Base-by-base conservation (phyloP, 345 rosid genomes). In the Eucalyptus curtisii region DNA sequence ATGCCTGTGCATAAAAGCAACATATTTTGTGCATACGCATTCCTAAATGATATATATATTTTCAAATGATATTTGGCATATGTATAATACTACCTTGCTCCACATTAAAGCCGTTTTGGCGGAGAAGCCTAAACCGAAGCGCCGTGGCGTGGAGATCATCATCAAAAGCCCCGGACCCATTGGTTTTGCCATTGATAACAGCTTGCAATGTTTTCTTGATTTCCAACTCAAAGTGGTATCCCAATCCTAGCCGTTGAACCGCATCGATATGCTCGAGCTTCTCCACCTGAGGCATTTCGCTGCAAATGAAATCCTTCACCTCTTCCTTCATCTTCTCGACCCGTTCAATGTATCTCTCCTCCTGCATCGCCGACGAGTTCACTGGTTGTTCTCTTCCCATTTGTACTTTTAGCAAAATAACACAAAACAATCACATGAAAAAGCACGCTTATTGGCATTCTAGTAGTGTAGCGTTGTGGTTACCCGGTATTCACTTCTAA, bases 171-270 rank as follows among this genome's bases (percentile, higher is more conserved):
- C 49, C 13, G 15, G 42, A 37, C 6, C 16, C 5, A 15, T 53
- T 25, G 4, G 16, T 27, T 30, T 7, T 8, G 33, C 64, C 55
- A 4, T 80, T 15, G 49, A 11, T 5, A n/a, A 90, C 7, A 14
- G 17, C 2, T 16, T 61, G n/a, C 31, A 89, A 44, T 13, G 86
- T 88, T 7, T 86, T 33, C 47, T 86, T 86, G 25, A 88, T 91
- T 76, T 91, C 92, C 22, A 6, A 7, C 49, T 89, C 87, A 27
- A 91, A 91, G 27, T 81, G 91, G 86, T 86, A 89, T 19, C 44
- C 59, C 87, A 91, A 86, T 53, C 91, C 92, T 17, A 89, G 92
- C 88, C 90, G 33, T 66, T 91, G 89, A 8, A 91, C 81, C 5
- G 55, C 66, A 47, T 91, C 89, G 48, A 91, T 85, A 24, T 89